Conservation (phyloP, 2,329 filamentous ascomycete genomes). For the Botrytis squamosa region DNA sequence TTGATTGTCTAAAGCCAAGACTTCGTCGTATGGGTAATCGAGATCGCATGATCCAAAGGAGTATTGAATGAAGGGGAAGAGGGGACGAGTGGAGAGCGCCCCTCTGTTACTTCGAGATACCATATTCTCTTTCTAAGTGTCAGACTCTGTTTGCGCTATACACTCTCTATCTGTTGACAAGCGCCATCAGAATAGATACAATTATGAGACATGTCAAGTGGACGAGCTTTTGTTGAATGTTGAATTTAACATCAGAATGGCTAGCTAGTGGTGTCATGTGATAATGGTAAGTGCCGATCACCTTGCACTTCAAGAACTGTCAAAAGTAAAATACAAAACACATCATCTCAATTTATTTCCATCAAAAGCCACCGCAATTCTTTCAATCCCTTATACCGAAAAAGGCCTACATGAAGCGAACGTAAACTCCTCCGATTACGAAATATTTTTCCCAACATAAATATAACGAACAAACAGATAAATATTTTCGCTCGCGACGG, state of each 20-base stretch:
- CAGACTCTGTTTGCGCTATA: too few relatives aligned
- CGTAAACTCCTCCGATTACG: background rate
- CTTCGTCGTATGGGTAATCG: background rate
- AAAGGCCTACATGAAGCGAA: background rate
- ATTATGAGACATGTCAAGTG: background rate
- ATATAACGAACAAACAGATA: conserved; percentile 2
- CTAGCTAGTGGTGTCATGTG: background rate
- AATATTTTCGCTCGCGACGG: background rate
- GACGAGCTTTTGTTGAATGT: background rate
- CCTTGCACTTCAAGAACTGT: background rate
- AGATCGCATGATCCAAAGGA: background rate
- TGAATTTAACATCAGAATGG: background rate
- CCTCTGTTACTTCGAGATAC: background rate
- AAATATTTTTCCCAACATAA: background rate
- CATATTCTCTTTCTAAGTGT: too few relatives aligned
- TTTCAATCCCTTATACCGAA: background rate
- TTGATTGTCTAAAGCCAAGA: background rate
- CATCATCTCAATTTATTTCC: background rate
- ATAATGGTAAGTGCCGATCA: background rate
- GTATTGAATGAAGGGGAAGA: background rate
- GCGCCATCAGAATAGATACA: background rate
- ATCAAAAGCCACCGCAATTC: background rate
- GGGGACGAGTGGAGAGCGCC: too few relatives aligned
- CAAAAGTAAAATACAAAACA: background rate
- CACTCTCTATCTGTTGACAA: rapidly evolving